Percentiles rank a stretch among this genome's conserved stretches.
phyloP scores from a whole-genome alignment of 2,329 filamentous ascomycete genomes.

The Claviceps africana region DNA sequence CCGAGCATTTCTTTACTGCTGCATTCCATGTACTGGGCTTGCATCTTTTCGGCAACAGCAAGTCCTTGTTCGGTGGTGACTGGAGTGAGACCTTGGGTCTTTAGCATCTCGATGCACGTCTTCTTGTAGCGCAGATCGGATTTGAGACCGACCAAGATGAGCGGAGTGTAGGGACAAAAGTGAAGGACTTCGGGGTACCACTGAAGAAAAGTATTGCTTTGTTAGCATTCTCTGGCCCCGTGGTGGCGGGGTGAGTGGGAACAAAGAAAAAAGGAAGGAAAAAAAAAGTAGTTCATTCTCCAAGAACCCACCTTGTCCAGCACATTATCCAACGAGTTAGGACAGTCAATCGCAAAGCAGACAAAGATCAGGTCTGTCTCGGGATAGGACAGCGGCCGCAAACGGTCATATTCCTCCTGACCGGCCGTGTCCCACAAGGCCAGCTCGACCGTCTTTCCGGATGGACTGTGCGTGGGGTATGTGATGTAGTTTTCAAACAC shows the following conservation, averaged over 20 bases:
- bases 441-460: slow-evolving; percentile 89
- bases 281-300: not conserved
- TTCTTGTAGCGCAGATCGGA: slow-evolving; percentile 91
- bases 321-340: slow-evolving; percentile 94
- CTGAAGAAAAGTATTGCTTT: slow-evolving; percentile 29
- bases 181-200: slow-evolving; percentile 99
- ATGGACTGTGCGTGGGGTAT: slow-evolving; percentile 74
- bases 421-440: slow-evolving; percentile 97
- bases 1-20: slow-evolving; percentile 95
- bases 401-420: slow-evolving; percentile 94
- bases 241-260: too few species aligned
- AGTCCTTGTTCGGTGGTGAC: slow-evolving; percentile 85
- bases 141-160: slow-evolving; percentile 92
- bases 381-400: slow-evolving; percentile 90
- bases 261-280: not conserved
- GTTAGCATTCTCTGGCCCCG: not conserved
- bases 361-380: slow-evolving; percentile 97
- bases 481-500: slow-evolving; percentile 99
- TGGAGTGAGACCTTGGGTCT: slow-evolving; percentile 90
- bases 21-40: slow-evolving; percentile 92
- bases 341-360: slow-evolving; percentile 98
- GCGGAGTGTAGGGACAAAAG: slow-evolving; percentile 93
- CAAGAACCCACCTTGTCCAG: slow-evolving; percentile 71
- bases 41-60: slow-evolving; percentile 83
- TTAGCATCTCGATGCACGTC: slow-evolving; percentile 96